These are phyloP conservation scores for Auricularia heimuer DNA, from an alignment of 768 basidiomycete genomes.

Conservation along the genomic window DNA sequence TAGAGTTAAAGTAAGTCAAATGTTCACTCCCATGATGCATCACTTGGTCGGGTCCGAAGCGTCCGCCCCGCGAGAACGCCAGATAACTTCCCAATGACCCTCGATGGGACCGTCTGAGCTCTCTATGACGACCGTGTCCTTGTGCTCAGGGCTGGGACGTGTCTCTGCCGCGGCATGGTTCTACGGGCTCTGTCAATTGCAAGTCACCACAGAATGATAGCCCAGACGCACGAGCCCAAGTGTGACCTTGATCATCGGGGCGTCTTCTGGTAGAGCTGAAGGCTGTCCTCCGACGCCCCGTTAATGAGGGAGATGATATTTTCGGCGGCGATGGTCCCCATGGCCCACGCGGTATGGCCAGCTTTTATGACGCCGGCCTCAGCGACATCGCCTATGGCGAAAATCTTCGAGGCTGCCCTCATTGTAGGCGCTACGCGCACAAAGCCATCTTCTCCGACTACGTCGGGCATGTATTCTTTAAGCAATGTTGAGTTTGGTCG, in stretches of 20 bases:
- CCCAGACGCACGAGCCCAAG: neutral
- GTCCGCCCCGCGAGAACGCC: neutral
- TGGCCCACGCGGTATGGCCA: neutral
- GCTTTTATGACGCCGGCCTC: neutral
- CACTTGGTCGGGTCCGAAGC: neutral
- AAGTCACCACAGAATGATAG: neutral
- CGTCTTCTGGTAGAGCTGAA: neutral
- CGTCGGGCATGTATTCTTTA: neutral
- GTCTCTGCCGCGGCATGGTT: neutral
- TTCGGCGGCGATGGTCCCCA: neutral
- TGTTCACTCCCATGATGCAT: neutral
- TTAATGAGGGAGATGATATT: constrained; percentile 1
- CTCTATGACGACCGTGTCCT: neutral
- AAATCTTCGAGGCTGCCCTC: neutral
- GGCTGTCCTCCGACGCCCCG: neutral
- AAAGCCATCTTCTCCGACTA: neutral
- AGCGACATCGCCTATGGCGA: neutral
- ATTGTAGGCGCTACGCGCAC: neutral
- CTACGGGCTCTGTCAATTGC: neutral
- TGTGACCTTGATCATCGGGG: constrained; percentile 2
- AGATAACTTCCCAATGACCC: constrained; percentile 1
- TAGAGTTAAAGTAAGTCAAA: no score
- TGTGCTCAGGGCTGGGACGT: neutral
- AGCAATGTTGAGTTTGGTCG: neutral
- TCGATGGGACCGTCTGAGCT: neutral